Base-by-base conservation (phyloP, 345 rosid genomes). In the Hibiscus tridactylites region DNA sequence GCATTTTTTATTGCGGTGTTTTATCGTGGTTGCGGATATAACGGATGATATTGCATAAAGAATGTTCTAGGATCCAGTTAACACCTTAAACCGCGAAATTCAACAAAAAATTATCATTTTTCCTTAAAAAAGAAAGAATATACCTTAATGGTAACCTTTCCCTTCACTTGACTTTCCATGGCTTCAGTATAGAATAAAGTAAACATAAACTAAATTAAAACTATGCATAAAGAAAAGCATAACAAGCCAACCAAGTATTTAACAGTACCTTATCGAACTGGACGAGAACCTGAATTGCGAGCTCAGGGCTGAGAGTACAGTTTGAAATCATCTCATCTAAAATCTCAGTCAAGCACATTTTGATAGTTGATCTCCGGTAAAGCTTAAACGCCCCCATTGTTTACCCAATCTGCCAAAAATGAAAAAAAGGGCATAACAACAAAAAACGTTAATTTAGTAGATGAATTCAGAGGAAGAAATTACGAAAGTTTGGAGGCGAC, bases 321-420 rank as follows among this genome's bases (percentile, higher is more conserved):
- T 63, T 91, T 76, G 81, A 86, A 71, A 95, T 98, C 99, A 95
- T 95, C 87, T 92, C 99, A 28, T 95, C 98, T 39, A 95, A 79
- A 10, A 96, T 88, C 84, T 95, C 98, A 56, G 97, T 95, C 85
- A 95, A 69, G 78, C 99, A 95, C 98, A 90, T 92, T 47, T 97
- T 98, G 73, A 95, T 91, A 71, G 99, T 89, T 71, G 99, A 95
- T 72, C 96, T 84, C 79, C 99, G 83, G 78, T 95, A 95, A 31
- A 95, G 85, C 90, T 95, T 98, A 80, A 95, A 92, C 80, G 99
- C 90, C 80, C 91, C 96, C 99, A 91, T 95, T 68, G 50, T 46
- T 61, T 61, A 60, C 68, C 42, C 75, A 79, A 77, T 83, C 84
- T 80, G 79, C 61, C n/a, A 35, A 53, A 19, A 21, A 21, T 0